A percentile compares a stretch with the other conserved stretches of the same genome.
Evolutionary conservation across 257 asterid species (phyloP).

Genomic region (Ocimum tenuiflorum): DNA sequence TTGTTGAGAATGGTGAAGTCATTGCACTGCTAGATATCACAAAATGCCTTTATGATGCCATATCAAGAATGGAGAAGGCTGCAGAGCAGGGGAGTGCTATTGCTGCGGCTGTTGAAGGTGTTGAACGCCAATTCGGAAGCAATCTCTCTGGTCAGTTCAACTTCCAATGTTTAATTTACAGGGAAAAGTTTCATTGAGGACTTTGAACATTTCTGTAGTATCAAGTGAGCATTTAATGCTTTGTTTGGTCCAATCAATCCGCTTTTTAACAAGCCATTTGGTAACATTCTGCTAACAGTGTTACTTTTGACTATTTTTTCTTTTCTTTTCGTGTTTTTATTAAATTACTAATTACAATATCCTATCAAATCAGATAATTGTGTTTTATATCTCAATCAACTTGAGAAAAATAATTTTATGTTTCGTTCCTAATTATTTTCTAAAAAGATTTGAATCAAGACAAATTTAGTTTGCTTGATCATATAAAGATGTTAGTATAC

Average conservation of each 20-base stretch:
- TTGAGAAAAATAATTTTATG: no score
- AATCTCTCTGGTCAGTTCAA: conserved; percentile 62
- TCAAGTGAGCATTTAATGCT: background rate
- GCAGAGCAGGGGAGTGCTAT: conserved; percentile 97
- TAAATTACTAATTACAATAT: no score
- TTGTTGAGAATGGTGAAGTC: conserved; percentile 98
- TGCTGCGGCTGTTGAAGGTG: conserved; percentile 98
- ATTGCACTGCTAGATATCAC: conserved; percentile 88
- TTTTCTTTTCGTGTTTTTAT: no score
- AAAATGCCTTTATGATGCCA: conserved; percentile 93
- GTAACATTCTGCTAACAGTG: no score
- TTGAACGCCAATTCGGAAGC: conserved; percentile 85
- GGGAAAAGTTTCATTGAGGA: background rate
- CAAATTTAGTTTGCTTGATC: no score
- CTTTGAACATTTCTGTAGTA: background rate
- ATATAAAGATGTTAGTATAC: no score
- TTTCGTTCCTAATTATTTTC: no score
- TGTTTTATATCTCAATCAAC: no score
- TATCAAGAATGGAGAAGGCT: conserved; percentile 96
- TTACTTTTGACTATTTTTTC: background rate
- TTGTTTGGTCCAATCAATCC: background rate
- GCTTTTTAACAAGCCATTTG: background rate
- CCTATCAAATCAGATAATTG: no score
- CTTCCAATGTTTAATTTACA: conserved; percentile 1
- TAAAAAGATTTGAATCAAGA: no score